Conservation (phyloP, 495 filamentous ascomycete species). For the Penicillium samsonianum region DNA sequence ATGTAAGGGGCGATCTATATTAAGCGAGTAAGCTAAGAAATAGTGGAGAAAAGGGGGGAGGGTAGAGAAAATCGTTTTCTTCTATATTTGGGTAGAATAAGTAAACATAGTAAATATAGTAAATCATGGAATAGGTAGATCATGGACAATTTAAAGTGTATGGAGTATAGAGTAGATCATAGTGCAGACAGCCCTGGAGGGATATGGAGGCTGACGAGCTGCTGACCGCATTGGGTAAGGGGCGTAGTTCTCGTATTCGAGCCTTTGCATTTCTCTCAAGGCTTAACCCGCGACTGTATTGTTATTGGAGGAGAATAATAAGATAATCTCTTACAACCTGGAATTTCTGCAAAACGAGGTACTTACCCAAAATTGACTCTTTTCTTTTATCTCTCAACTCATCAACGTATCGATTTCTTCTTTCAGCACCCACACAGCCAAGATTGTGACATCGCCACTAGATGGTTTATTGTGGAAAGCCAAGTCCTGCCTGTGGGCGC, state of each 20-base stretch:
- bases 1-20: too few relatives aligned
- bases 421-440: not conserved
- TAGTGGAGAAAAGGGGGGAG: too few relatives aligned
- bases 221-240: not conserved
- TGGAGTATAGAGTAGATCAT: too few relatives aligned
- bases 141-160: not conserved
- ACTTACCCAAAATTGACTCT: not conserved
- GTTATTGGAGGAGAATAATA: not conserved
- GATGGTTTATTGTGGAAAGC: constrained; percentile 31
- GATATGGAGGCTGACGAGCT: too few relatives aligned
- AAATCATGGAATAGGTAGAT: not conserved
- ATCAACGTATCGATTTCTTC: not conserved
- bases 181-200: too few relatives aligned
- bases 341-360: not conserved
- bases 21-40: too few relatives aligned
- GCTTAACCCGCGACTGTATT: not conserved
- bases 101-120: too few relatives aligned
- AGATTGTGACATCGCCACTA: too few relatives aligned
- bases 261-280: not conserved
- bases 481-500: constrained; percentile 22
- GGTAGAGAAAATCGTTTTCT: not conserved
- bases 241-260: not conserved
- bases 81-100: not conserved
- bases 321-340: not conserved
- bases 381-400: not conserved